These are phyloP conservation scores for Solanum hybrid DNA, from an alignment of 305 asterid species.

Conservation along the genomic window DNA sequence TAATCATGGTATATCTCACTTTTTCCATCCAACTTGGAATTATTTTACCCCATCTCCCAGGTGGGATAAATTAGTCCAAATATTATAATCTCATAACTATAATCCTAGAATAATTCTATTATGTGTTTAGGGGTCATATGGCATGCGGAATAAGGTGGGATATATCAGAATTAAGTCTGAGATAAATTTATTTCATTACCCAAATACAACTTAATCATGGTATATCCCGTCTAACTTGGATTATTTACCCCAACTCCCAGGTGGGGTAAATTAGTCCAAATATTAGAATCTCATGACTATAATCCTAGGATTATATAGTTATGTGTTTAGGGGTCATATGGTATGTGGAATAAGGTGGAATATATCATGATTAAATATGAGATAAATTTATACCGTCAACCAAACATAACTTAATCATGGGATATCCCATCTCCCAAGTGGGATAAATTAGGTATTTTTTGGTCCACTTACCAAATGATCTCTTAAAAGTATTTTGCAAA, in stretches of 20 bases:
- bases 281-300: not conserved
- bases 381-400: not conserved
- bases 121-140: not conserved
- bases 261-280: not conserved
- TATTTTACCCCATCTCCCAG: not conserved
- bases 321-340: not conserved
- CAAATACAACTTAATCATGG: not conserved
- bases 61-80: not conserved
- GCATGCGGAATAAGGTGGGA: not conserved
- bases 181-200: not conserved
- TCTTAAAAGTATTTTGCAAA: not conserved
- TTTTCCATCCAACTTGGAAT: not conserved
- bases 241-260: not conserved
- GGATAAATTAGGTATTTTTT: not conserved
- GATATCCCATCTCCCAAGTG: not conserved
- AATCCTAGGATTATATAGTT: no score
- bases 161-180: not conserved
- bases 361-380: no score
- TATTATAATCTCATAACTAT: not conserved
- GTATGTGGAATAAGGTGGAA: not conserved
- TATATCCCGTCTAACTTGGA: not conserved
- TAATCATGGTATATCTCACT: not conserved
- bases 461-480: not conserved
- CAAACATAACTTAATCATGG: not conserved
- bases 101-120: not conserved